phyloP scores from a whole-genome alignment of 1,139 yeast species.

The Spathaspora sp. region DNA sequence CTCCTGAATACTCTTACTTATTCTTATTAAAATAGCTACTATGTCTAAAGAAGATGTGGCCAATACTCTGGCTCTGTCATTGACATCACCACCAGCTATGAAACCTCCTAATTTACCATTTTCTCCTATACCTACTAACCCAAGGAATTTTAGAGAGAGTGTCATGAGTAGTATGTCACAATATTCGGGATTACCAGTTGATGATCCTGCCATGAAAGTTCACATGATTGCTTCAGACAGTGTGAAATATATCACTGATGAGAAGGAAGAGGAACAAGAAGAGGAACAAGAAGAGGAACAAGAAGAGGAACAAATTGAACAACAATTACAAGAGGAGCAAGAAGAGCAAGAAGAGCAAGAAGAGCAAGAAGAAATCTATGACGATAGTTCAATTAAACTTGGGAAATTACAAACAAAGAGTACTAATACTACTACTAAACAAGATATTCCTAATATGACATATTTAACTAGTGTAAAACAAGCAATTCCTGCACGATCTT shows the following conservation, averaged over 20 bases:
- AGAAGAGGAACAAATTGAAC: conserved; percentile 6
- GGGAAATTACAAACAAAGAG: conserved; percentile 22
- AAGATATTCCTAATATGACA: conserved; percentile 27
- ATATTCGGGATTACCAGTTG: conserved; percentile 19
- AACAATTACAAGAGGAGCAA: neutral
- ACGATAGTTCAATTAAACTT: conserved; percentile 13
- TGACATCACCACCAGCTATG: neutral
- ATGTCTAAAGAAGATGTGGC: neutral
- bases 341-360: conserved; percentile 5
- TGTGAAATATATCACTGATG: neutral
- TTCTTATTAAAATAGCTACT: neutral
- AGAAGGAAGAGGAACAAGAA: neutral
- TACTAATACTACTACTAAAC: conserved; percentile 8
- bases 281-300: conserved; percentile 7
- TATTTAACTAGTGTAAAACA: conserved; percentile 40
- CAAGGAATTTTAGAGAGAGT: conserved; percentile 19
- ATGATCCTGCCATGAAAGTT: neutral
- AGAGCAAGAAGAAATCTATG: conserved; percentile 6
- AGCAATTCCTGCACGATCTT: conserved; percentile 44
- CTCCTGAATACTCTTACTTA: neutral
- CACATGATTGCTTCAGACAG: neutral
- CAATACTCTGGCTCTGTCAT: neutral
- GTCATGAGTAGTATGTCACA: conserved; percentile 29
- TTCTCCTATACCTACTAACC: neutral
- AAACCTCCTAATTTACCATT: neutral